Conservation (phyloP, 2,329 filamentous ascomycete species). For the Epichloe festucae region DNA sequence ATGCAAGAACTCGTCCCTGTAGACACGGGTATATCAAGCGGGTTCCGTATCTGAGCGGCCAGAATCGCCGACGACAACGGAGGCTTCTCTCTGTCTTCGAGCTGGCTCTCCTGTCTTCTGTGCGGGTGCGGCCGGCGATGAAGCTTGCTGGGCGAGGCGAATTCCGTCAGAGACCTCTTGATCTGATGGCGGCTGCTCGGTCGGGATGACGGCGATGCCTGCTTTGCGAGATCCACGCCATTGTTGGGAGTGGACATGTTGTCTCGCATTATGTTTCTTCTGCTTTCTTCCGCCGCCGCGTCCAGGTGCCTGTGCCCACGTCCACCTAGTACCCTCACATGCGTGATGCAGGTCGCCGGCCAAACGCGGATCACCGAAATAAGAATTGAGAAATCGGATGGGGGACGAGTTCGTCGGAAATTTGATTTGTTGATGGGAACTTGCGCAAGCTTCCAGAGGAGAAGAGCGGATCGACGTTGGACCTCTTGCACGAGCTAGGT, state of each 20-base stretch:
- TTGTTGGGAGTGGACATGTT: constrained; percentile 7
- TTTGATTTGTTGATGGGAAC: neutral
- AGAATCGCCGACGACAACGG: neutral
- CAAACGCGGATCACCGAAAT: neutral
- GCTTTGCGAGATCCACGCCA: constrained; percentile 1
- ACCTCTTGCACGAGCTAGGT: neutral
- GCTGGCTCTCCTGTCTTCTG: constrained; percentile 18
- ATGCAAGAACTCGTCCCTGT: constrained; percentile 31
- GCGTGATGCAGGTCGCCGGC: constrained; percentile 5
- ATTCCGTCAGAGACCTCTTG: constrained; percentile 41
- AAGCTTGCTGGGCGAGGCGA: constrained; percentile 33
- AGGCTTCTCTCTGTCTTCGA: constrained; percentile 17
- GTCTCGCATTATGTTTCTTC: neutral
- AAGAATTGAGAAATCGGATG: neutral
- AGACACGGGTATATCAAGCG: constrained; percentile 32
- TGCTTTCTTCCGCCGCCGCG: neutral
- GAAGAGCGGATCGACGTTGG: neutral
- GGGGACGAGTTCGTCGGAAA: neutral
- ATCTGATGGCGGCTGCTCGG: constrained; percentile 34
- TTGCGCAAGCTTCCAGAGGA: neutral
- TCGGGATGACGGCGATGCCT: constrained; percentile 6
- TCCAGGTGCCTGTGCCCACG: neutral
- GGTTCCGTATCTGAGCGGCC: constrained; percentile 22
- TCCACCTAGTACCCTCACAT: neutral
- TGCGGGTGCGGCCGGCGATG: constrained; percentile 22